Evolutionary conservation across 1,284 basidiomycete genomes (phyloP), one percentile per base, ranked within the genome.

Genomic region (Kwoniella shivajii): DNA sequence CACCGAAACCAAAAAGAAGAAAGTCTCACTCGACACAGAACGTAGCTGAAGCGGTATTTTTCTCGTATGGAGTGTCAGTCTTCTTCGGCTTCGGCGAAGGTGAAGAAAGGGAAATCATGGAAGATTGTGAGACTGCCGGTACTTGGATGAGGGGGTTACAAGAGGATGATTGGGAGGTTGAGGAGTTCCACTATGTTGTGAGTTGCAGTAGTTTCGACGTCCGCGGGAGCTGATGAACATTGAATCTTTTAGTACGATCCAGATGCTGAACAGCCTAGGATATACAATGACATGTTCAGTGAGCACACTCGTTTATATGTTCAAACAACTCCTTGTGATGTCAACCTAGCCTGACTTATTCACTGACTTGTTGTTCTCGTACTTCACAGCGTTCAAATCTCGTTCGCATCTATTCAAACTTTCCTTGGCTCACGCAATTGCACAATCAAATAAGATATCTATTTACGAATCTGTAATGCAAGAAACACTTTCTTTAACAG

Each of bases 371-470:
- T 11, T 5, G 24, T 58, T 10, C 18, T n/a, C 14, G 14, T 33
- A 50, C 22, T 43, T 22, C 37, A 20, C 64, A 91, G 90, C 92
- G 14, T 87, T 95, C 78, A 91, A 95, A 82, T 88, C 89, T 0
- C 86, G 86, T 42, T 92, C 90, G 0, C 90, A 92, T 67, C 62
- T 81, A 30, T 73, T 80, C 66, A 81, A 83, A 72, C 83, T 97
- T n/a, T 92, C 90, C 24, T 86, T 97, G 50, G 86, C 94, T 0
- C 94, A 97, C 64, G 94, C 93, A 1, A 85, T 97, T 36, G 94
- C 93, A 0, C 93, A 98, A 77, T 93, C 90, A 6, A 96, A 93
- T 0, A 87, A 96, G 46, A 84, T 97, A 5, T 89, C 88, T 7
- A 88, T 88, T 64, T 96, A 92, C 73, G 93, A 98, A 76, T 84